Conservation (phyloP, 768 basidiomycete genomes). For the Zangia roseola region DNA sequence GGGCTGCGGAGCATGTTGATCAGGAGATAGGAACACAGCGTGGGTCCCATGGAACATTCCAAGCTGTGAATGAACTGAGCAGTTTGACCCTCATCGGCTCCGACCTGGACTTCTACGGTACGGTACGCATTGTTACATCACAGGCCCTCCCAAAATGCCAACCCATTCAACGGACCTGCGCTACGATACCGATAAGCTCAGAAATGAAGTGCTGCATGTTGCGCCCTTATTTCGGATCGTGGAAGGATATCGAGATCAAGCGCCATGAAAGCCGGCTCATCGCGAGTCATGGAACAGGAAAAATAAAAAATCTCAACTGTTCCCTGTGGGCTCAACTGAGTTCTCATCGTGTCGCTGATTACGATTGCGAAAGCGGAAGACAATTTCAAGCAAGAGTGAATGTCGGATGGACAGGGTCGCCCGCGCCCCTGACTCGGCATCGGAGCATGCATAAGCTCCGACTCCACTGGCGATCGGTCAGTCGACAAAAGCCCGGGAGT, state of each 20-base stretch:
- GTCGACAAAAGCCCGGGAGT: not conserved
- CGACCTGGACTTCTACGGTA: not conserved
- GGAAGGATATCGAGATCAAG: too few species aligned
- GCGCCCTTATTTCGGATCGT: not conserved
- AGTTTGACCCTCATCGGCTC: not conserved
- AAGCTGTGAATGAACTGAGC: not conserved
- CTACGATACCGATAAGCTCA: not conserved
- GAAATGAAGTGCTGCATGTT: not conserved
- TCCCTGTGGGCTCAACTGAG: too few species aligned
- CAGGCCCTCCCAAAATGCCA: not conserved
- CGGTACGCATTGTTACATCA: conserved; percentile 6
- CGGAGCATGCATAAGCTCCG: conserved; percentile 5
- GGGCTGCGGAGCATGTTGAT: conserved; percentile 32
- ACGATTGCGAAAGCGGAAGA: too few species aligned
- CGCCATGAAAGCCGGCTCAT: too few species aligned
- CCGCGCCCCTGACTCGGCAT: not conserved
- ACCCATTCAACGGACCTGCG: not conserved
- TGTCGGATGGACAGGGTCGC: too few species aligned
- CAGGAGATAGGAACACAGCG: not conserved
- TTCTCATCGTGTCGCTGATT: too few species aligned
- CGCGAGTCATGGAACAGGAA: too few species aligned
- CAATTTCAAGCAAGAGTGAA: too few species aligned
- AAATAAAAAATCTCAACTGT: too few species aligned
- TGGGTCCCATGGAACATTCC: not conserved
- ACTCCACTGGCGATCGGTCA: conserved; percentile 12